Evolutionary conservation across 345 rosid genomes (phyloP), one percentile per base, ranked within the genome.

Genomic region (Eucalyptus erythrocorys): DNA sequence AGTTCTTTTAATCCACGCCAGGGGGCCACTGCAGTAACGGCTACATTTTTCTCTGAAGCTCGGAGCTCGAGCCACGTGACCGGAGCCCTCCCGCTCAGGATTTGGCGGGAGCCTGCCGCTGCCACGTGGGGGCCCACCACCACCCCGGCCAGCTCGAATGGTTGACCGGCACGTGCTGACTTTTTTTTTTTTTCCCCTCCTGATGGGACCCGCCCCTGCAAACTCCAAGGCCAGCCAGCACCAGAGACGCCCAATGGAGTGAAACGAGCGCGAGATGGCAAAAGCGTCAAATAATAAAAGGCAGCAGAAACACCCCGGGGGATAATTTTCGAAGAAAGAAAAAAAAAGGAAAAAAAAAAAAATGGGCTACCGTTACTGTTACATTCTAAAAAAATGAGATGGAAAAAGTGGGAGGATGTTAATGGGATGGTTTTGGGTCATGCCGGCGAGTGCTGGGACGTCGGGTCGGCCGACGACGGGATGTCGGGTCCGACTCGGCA

Each of bases 401-500:
- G 37, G 64, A 86, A 14, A 87, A 88, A 40, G 71, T 50, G 37
- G 40, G 26, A 51, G 61, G 13, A 55, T 47, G 66, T 53, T 43
- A 87, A 87, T 47, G 40, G 40, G 76, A 48, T 32, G 88, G 42
- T 53, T 22, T 50, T 22, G 17, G 51, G 88, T 92, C 89, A 94
- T 17, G 95, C 96, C 42, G 99, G 99, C 48, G 99, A 96, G 19
- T 96, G 98, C 47, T 92, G 97, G 84, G 98, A 92, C 6, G 97
- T 96, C 6, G 96, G 97, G 87, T 97, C 98, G 37, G 98, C 96
- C 10, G 98, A 95, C 27, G 98, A 97, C 3, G 97, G 96, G 86
- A 94, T 93, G 86, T 96, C 98, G 27, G 97, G 98, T 17, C 97
- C 99, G 37, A 92, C 98, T 87, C 99, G 95, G 88, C 99, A 98